Percentiles rank a stretch among this genome's conserved stretches.
Evolutionary conservation across 371 early-diverging fungal species (phyloP).

Genomic region (Lichtheimia ornata): DNA sequence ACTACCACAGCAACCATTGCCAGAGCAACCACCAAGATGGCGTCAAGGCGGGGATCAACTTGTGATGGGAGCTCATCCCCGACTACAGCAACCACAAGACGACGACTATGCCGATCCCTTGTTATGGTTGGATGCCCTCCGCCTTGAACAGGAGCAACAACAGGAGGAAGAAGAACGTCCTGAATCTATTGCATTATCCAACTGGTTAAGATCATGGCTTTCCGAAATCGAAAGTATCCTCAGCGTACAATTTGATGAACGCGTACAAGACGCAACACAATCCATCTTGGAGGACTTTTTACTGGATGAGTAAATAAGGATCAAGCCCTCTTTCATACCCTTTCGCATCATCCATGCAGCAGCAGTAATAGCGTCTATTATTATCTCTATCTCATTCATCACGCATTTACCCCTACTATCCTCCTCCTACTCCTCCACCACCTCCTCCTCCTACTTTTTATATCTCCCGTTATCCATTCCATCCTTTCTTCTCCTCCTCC

Average conservation of each 20-base stretch:
- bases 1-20: no score
- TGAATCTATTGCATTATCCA: constrained; percentile 14
- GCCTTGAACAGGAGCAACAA: constrained; percentile 2
- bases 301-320: constrained; percentile 19
- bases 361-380: no score
- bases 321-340: background rate
- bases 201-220: constrained; percentile 25
- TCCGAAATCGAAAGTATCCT: constrained; percentile 19
- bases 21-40: background rate
- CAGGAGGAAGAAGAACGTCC: constrained; percentile 7
- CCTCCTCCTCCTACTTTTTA: background rate
- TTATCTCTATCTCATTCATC: no score
- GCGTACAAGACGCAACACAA: constrained; percentile 27
- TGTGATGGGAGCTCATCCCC: background rate
- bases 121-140: constrained; percentile 8
- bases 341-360: background rate
- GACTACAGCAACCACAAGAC: background rate
- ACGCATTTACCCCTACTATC: constrained; percentile 4
- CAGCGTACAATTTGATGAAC: constrained; percentile 22
- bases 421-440: background rate
- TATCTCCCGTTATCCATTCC: background rate
- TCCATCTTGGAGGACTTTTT: constrained; percentile 29
- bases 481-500: background rate
- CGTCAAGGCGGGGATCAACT: constrained; percentile 1
- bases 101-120: constrained; percentile 4